Percentiles rank a stretch among this genome's conserved stretches.
These are phyloP conservation scores for Aleurites moluccanus DNA, from an alignment of 441 rosid species.

Conservation along the genomic window DNA sequence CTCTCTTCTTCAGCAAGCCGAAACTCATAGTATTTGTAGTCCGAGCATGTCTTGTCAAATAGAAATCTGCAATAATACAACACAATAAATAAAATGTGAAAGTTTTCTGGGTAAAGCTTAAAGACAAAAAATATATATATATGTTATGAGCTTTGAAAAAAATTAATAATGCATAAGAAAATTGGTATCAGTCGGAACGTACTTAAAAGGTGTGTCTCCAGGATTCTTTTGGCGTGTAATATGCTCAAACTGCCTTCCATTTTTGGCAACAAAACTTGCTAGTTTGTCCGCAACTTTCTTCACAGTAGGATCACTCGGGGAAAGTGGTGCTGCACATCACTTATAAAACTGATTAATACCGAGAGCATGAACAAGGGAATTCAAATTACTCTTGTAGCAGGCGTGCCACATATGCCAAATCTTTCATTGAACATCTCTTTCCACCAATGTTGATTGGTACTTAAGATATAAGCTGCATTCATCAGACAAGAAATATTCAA, in stretches of 20 bases:
- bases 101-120: not conserved
- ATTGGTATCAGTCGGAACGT: constrained; percentile 29
- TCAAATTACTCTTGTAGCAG: constrained; percentile 96
- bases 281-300: constrained; percentile 96
- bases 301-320: constrained; percentile 89
- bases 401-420: constrained; percentile 85
- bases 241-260: constrained; percentile 94
- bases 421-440: constrained; percentile 91
- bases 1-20: constrained; percentile 84
- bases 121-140: constrained; percentile 3
- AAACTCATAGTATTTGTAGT: constrained; percentile 78
- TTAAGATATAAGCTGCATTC: constrained; percentile 94
- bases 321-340: constrained; percentile 97
- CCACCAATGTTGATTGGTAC: constrained; percentile 81
- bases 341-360: constrained; percentile 99
- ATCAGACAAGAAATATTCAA: constrained; percentile 81
- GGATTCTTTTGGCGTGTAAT: constrained; percentile 92
- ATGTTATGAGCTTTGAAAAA: not conserved
- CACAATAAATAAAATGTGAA: constrained; percentile 10
- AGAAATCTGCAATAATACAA: constrained; percentile 58
- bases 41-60: constrained; percentile 73
- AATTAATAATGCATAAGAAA: constrained; percentile 5
- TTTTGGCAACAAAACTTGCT: constrained; percentile 96
- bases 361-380: constrained; percentile 93
- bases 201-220: constrained; percentile 93